These are phyloP conservation scores for Ehretia macrophylla DNA, from an alignment of 257 asterid genomes.

Conservation along the genomic window DNA sequence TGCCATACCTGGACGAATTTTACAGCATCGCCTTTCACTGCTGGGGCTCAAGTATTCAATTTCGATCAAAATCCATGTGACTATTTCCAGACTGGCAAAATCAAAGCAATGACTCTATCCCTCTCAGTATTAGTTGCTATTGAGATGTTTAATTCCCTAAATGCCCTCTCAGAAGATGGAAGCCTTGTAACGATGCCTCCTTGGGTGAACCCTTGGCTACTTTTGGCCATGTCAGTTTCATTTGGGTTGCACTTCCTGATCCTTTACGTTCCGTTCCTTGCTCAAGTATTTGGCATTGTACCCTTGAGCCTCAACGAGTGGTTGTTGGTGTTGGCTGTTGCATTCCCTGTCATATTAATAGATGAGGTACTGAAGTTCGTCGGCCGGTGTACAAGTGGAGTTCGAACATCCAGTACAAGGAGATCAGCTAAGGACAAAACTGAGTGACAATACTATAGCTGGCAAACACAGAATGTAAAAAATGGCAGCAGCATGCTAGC, in stretches of 20 bases:
- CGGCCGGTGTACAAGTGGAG: conserved; percentile 67
- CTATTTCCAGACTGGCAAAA: conserved; percentile 77
- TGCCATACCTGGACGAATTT: conserved; percentile 82
- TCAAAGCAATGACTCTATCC: conserved; percentile 94
- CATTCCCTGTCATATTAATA: conserved; percentile 74
- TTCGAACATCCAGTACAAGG: conserved; percentile 28
- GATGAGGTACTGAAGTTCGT: conserved; percentile 86
- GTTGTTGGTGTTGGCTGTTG: conserved; percentile 70
- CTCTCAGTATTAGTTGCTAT: conserved; percentile 88
- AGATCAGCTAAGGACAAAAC: conserved; percentile 49
- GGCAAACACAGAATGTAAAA: too few relatives aligned
- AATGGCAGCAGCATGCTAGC: too few relatives aligned
- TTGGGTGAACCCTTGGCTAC: conserved; percentile 96
- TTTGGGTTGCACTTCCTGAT: conserved; percentile 92
- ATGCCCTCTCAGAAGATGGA: conserved; percentile 92
- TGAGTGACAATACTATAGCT: too few relatives aligned
- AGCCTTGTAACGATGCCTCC: conserved; percentile 96
- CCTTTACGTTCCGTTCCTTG: conserved; percentile 88
- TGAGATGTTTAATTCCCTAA: conserved; percentile 93
- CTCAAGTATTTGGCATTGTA: conserved; percentile 80
- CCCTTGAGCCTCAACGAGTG: conserved; percentile 94
- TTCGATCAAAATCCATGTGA: conserved; percentile 74
- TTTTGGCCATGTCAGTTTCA: conserved; percentile 88
- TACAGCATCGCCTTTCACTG: conserved; percentile 78
- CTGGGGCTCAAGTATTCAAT: conserved; percentile 49